These are phyloP conservation scores for Cytospora leucostoma DNA, from an alignment of 2,329 filamentous ascomycete species.

Conservation along the genomic window DNA sequence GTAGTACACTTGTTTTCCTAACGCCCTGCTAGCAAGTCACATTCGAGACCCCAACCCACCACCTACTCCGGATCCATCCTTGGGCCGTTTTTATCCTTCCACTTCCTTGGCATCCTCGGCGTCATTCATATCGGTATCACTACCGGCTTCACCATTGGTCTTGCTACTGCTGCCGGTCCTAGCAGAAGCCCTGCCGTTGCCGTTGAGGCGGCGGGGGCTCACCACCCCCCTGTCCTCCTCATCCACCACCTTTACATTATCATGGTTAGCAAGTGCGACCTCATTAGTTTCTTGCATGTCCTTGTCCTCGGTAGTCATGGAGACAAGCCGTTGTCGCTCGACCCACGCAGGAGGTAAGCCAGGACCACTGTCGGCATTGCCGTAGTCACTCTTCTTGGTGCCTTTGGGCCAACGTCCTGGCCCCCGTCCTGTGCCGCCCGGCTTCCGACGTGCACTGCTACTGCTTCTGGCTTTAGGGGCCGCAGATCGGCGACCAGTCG, in stretches of 20 bases:
- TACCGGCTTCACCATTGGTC: conserved; percentile 20
- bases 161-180: conserved; percentile 28
- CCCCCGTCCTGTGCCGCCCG: conserved; percentile 64
- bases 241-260: conserved; percentile 42
- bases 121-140: conserved; percentile 33
- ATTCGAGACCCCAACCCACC: conserved; percentile 1
- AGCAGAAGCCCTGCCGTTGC: conserved; percentile 32
- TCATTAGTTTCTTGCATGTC: conserved; percentile 33
- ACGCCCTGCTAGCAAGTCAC: conserved; percentile 28
- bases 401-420: conserved; percentile 69
- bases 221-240: conserved; percentile 32
- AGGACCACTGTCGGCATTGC: conserved; percentile 65
- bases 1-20: conserved; percentile 20
- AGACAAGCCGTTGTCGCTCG: conserved; percentile 35
- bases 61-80: conserved; percentile 5
- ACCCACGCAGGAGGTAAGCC: conserved; percentile 62
- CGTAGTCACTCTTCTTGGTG: conserved; percentile 68
- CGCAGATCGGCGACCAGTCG: conserved; percentile 38
- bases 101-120: conserved; percentile 26
- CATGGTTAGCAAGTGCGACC: conserved; percentile 36
- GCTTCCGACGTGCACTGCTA: conserved; percentile 52
- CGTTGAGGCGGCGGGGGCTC: conserved; percentile 25
- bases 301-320: conserved; percentile 23
- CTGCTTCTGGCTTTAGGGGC: conserved; percentile 45
- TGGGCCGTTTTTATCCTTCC: neutral